These are phyloP conservation scores for Biscutella auriculata DNA, from an alignment of 441 rosid genomes.

Conservation along the genomic window DNA sequence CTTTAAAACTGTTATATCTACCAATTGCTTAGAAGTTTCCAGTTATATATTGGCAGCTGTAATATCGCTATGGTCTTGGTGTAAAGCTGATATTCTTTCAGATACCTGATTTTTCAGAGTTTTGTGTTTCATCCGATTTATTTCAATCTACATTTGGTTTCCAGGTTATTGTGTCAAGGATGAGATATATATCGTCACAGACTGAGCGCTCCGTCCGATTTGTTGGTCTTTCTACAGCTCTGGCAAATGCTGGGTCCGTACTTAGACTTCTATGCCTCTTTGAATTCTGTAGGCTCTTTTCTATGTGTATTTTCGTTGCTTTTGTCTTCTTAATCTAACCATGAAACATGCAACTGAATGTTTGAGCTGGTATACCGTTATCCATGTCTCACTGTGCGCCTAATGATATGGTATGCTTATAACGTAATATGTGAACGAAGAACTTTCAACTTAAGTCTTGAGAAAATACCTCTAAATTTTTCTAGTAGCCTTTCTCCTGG, in stretches of 20 bases:
- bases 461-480: not conserved
- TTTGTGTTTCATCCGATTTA: not conserved
- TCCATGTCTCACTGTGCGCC: slow-evolving; percentile 2
- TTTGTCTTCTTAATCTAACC: not conserved
- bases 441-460: not conserved
- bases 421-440: not conserved
- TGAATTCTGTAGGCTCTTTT: slow-evolving; percentile 2
- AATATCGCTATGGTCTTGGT: slow-evolving; percentile 1
- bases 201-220: slow-evolving; percentile 90
- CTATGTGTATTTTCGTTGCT: not conserved
- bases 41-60: slow-evolving; percentile 10
- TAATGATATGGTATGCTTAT: not conserved
- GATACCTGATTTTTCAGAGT: not conserved
- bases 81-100: slow-evolving; percentile 1
- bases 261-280: slow-evolving; percentile 10
- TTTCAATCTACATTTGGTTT: slow-evolving; percentile 14
- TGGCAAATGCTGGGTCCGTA: slow-evolving; percentile 93
- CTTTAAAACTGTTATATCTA: not conserved
- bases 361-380: slow-evolving; percentile 1
- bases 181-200: slow-evolving; percentile 98
- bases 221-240: slow-evolving; percentile 95
- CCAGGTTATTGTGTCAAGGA: slow-evolving; percentile 98
- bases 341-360: slow-evolving; percentile 5
- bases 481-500: not conserved
- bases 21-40: not conserved